Evolutionary conservation across 1,139 yeast species (phyloP).

Genomic region (Geotrichum siamense): DNA sequence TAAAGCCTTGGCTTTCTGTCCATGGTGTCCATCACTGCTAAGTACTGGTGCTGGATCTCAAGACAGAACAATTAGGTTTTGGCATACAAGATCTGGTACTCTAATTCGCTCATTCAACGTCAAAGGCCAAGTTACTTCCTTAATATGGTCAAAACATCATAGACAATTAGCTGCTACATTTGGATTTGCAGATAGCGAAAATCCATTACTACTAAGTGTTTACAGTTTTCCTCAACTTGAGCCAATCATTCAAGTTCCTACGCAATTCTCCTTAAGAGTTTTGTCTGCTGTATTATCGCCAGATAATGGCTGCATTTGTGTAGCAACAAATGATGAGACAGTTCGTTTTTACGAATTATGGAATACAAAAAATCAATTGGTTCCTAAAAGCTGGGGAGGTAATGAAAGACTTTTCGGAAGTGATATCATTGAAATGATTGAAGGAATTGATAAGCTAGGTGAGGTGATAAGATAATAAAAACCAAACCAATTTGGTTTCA

Average conservation of each 20-base stretch:
- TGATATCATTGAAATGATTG: constrained; percentile 17
- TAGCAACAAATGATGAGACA: constrained; percentile 65
- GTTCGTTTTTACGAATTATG: constrained; percentile 61
- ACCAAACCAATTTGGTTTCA: too few relatives aligned
- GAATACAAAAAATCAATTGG: constrained; percentile 29
- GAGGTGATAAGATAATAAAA: constrained; percentile 16
- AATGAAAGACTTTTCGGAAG: constrained; percentile 14
- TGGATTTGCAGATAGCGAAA: constrained; percentile 53
- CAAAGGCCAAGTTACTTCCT: constrained; percentile 59
- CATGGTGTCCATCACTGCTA: constrained; percentile 61
- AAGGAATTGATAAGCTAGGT: constrained; percentile 16
- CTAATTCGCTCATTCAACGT: constrained; percentile 46
- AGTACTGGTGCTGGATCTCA: constrained; percentile 84
- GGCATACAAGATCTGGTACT: constrained; percentile 71
- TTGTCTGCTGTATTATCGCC: constrained; percentile 57
- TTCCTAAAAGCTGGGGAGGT: constrained; percentile 11
- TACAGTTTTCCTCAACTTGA: constrained; percentile 56
- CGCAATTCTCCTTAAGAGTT: constrained; percentile 46
- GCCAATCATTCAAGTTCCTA: constrained; percentile 42
- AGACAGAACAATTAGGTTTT: constrained; percentile 54
- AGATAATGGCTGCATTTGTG: constrained; percentile 49
- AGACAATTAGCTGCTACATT: constrained; percentile 62
- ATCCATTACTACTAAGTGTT: constrained; percentile 43
- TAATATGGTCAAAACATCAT: constrained; percentile 55
- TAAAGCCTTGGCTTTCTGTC: constrained; percentile 75